Evolutionary conservation across 176 grass and related monocot genomes (phyloP).

Genomic region (Saccharum spontaneum): DNA sequence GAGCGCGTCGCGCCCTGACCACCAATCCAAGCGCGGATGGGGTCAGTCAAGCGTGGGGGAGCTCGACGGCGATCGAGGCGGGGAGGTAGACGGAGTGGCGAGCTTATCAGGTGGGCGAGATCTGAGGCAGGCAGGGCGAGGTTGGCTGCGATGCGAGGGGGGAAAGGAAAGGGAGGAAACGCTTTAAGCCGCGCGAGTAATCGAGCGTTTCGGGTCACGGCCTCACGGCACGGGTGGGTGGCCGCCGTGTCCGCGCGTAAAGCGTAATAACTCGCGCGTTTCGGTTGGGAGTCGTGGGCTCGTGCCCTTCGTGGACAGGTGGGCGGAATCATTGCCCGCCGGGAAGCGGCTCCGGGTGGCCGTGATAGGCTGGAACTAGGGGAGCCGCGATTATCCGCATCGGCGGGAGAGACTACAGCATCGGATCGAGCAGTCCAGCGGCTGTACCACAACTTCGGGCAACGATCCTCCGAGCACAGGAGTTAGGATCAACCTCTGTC

Average conservation of each 20-base stretch:
- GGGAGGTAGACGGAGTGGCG: not conserved
- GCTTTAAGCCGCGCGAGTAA: conserved; percentile 22
- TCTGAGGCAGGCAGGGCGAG: not conserved
- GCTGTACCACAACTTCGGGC: too few relatives aligned
- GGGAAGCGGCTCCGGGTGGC: not conserved
- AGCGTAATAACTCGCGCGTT: too few relatives aligned
- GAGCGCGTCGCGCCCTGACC: not conserved
- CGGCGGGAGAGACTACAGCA: not conserved
- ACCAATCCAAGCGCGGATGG: not conserved
- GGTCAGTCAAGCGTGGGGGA: conserved; percentile 7
- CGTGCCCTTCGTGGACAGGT: conserved; percentile 19
- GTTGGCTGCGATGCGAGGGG: not conserved
- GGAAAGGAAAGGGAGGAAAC: not conserved
- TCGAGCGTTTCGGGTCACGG: conserved; percentile 44
- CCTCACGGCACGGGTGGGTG: not conserved
- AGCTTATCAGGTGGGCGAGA: conserved; percentile 5
- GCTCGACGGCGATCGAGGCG: conserved; percentile 20
- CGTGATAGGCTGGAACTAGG: not conserved
- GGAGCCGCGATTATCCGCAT: conserved; percentile 20
- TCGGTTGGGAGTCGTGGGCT: not conserved
- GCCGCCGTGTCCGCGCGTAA: conserved; percentile 26
- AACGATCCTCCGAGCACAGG: not conserved
- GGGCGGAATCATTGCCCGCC: conserved; percentile 26
- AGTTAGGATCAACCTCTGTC: not conserved
- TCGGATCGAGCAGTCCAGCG: too few relatives aligned